Evolutionary conservation across 352 stramenopile species (phyloP), one percentile per base, ranked within the genome.

Genomic region (Globisporangium cystogenes): DNA sequence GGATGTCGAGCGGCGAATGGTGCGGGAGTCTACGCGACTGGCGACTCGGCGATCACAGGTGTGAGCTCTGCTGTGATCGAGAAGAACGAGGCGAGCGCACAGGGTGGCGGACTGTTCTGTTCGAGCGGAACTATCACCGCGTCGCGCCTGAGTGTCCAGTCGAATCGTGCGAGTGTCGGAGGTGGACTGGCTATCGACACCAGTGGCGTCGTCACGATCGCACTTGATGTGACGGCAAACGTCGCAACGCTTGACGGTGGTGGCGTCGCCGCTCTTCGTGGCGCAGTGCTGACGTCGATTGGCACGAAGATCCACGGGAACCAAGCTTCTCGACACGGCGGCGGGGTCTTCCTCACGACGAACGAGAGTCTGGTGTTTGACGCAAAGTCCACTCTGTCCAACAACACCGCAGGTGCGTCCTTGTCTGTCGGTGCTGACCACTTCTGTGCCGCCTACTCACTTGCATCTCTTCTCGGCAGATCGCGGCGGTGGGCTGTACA

Each of bases 211-310:
- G 57, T 27, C 1, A 31, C 72, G 10, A 48, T 27, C 2, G 33
- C 48, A 1, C 39, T 68, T 0, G 51, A 48, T 0, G 53, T 82
- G n/a, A 27, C n/a, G 5, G 45, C 33, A 1, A 86, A 85, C 53
- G 50, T 3, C 2, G 76, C 74, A 6, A 24, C n/a, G 1, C 37
- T 37, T 0, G 55, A 74, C 27, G 77, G 77, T 15, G 77, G 77
- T n/a, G 77, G 77, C 1, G 52, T 86, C 7, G 74, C 74, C 7
- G n/a, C 83, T 8, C 48, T 80, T 8, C 47, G 51, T 4, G 29
- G 49, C 0, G 65, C 64, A 20, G 58, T 47, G 12, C 16, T 86
- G 2, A 35, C 43, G 0, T 48, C 67, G 0, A 35, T 44, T 1
- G 31, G 40, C 3, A 58, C 76, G 10, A 45, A 5, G 0, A 49